A percentile compares a stretch with the other conserved stretches of the same genome.
Evolutionary conservation across 2,329 filamentous ascomycete species (phyloP).

Genomic region (Alternaria sp.): DNA sequence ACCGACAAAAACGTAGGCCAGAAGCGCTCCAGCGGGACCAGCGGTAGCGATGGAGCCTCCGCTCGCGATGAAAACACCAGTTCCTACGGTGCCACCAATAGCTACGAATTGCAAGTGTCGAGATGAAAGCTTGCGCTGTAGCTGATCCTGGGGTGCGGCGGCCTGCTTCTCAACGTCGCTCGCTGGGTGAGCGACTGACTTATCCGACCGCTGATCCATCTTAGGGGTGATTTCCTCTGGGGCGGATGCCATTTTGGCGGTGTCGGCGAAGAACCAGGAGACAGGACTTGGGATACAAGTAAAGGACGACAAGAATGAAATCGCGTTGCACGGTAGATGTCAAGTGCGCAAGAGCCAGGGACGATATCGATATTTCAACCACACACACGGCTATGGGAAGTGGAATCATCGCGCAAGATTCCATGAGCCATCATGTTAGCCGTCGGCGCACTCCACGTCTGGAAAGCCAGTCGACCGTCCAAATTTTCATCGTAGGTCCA

Average conservation of each 20-base stretch:
- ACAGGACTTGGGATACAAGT: conserved; percentile 22
- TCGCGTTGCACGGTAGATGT: conserved; percentile 29
- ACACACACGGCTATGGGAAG: conserved; percentile 17
- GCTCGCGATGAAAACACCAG: conserved; percentile 63
- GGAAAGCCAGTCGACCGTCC: conserved; percentile 32
- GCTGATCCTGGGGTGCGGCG: conserved; percentile 33
- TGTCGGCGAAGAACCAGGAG: conserved; percentile 20
- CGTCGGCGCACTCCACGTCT: conserved; percentile 40
- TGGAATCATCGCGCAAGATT: conserved; percentile 31
- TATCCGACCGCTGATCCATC: conserved; percentile 43
- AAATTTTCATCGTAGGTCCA: conserved; percentile 49
- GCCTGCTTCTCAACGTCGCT: conserved; percentile 51
- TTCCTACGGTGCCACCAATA: conserved; percentile 59
- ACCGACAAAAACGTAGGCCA: conserved; percentile 64
- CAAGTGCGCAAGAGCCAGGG: conserved; percentile 25
- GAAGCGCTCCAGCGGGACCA: conserved; percentile 59
- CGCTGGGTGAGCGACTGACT: conserved; percentile 40
- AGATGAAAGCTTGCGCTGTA: conserved; percentile 50
- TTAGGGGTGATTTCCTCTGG: conserved; percentile 39
- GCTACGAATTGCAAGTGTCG: conserved; percentile 53
- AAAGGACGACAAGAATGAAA: conserved; percentile 19
- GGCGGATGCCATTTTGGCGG: conserved; percentile 35
- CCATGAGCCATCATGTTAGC: conserved; percentile 30
- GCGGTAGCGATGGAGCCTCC: conserved; percentile 58
- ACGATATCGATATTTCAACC: conserved; percentile 36